Percentiles rank a stretch among this genome's conserved stretches.
Conservation (phyloP, 2,329 filamentous ascomycete species). For the Pseudofabraea citricarpa region DNA sequence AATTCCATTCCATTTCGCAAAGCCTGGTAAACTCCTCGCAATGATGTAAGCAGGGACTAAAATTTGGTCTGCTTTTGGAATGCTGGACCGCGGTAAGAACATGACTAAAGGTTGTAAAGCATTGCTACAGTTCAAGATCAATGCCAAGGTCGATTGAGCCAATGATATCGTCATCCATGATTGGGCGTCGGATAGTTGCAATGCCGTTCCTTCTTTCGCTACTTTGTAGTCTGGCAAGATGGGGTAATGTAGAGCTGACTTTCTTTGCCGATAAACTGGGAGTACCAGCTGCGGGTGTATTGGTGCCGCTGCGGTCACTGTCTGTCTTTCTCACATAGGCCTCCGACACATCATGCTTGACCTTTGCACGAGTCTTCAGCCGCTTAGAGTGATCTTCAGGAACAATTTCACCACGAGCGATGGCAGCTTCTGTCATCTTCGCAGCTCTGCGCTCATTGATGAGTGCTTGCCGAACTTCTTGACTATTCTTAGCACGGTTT, state of each 20-base stretch:
- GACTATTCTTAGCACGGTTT: slow-evolving; percentile 80
- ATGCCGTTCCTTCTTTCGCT: slow-evolving; percentile 48
- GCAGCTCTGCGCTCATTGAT: slow-evolving; percentile 68
- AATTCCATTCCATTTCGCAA: background rate
- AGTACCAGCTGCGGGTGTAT: slow-evolving; percentile 40
- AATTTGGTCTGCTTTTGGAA: too few species aligned
- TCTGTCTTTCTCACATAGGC: slow-evolving; percentile 38
- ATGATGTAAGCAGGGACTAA: too few species aligned
- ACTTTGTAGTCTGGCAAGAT: slow-evolving; percentile 47
- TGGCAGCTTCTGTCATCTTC: slow-evolving; percentile 54
- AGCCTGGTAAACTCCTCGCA: background rate
- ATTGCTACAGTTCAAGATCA: slow-evolving; percentile 61
- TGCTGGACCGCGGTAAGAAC: too few species aligned
- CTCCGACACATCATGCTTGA: slow-evolving; percentile 59
- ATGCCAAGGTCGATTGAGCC: slow-evolving; percentile 84
- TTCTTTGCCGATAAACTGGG: slow-evolving; percentile 41
- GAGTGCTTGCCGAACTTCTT: slow-evolving; percentile 86
- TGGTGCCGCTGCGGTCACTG: slow-evolving; percentile 44
- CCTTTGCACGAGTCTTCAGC: slow-evolving; percentile 62
- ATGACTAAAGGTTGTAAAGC: too few species aligned
- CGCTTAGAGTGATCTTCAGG: slow-evolving; percentile 56
- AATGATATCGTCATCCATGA: slow-evolving; percentile 91
- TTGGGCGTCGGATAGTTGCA: slow-evolving; percentile 68
- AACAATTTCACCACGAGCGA: slow-evolving; percentile 58
- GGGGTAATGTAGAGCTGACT: slow-evolving; percentile 40